Evolutionary conservation across 495 filamentous ascomycete species (phyloP), one percentile per base, ranked within the genome.

Genomic region (Podospora tetraspora): DNA sequence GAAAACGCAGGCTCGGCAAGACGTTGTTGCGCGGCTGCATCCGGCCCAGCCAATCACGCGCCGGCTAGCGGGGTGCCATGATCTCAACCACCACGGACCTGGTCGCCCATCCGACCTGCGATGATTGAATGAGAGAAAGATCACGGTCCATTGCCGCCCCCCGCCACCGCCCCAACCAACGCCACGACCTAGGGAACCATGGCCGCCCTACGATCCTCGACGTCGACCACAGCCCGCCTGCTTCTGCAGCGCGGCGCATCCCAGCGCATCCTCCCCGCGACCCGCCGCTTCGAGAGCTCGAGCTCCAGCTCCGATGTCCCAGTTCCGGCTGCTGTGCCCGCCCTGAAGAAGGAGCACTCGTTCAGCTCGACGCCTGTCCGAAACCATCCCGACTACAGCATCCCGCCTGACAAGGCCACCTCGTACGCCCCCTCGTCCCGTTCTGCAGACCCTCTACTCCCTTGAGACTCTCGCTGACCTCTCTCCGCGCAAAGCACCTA

Each of bases 361-460:
- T 76, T 30, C 70, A 75, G 30, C 74, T 72, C 60, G 66, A 76
- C 66, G 83, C 80, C 70, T 92, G 95, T 76, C 80, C 90, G 73
- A 19, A 52, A 52, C 43, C 43, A 52, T 19, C 93, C 92, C 62
- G 89, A 95, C 72, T 97, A 94, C 76, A 83, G 87, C 71, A 90
- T 88, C 24, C 88, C 87, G 30, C 83, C 90, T 70, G 92, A 97
- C 74, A 89, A 91, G 72, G 88, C 86, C 60, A 94, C 91, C 68
- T 94, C 92, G 92, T 96, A 85, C 70, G 87, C 32, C 12, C 32
- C 8, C n/a, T 4, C 19, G 61, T n/a, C 60, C 52, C 5, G 22
- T 27, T 4, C 27, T 22, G 25, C 3, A 8, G 9, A 8, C 22
- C 23, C 22, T 37, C 21, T 56, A 21, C 68, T 30, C 61, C 25